Base-by-base conservation (phyloP, 345 rosid genomes). In the Orychophragmus violaceus region DNA sequence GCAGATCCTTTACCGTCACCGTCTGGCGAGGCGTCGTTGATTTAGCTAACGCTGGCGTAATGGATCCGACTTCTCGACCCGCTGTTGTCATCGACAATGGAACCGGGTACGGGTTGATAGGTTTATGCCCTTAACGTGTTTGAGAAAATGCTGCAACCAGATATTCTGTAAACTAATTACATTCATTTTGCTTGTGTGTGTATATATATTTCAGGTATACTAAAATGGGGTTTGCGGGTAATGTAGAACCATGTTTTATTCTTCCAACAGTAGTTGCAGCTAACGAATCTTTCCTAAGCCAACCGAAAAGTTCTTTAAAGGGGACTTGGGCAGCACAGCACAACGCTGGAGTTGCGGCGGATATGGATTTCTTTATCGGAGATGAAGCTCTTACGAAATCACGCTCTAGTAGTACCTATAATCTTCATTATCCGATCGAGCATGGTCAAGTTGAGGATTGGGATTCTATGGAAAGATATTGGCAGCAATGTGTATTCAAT, bases 11-110 rank as follows among this genome's bases (percentile, higher is more conserved):
- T 70, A 41, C 70, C 57, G 16, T 44, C 66, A 54, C 70, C 52
- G 21, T 64, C 51, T 13, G 36, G 23, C 23, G 64, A 68, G 19
- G 50, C 46, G 37, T 62, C 59, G 12, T 13, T 67, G 73, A 9
- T 48, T 18, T 33, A 11, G 35, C 28, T 28, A 49, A 50, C 69
- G 58, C 24, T 39, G 59, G 14, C 30, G 28, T 53, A 13, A 94
- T 94, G 99, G 99, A 88, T 77, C 88, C 97, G 56, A 76, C 93
- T 39, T 81, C 86, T 68, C 91, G 99, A 39, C 97, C 97, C 22
- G 90, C 99, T 49, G 86, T 94, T 77, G 99, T 94, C 77, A 88
- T 94, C 79, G 99, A 94, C 79, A 88, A 84, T 68, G 99, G 99
- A 62, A 84, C 99, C 39, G 99, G 99, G 99, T 93, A 83, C 16